Evolutionary conservation across 23 red algal species (phyloP).

Genomic region (Gracilaria gracilis): DNA sequence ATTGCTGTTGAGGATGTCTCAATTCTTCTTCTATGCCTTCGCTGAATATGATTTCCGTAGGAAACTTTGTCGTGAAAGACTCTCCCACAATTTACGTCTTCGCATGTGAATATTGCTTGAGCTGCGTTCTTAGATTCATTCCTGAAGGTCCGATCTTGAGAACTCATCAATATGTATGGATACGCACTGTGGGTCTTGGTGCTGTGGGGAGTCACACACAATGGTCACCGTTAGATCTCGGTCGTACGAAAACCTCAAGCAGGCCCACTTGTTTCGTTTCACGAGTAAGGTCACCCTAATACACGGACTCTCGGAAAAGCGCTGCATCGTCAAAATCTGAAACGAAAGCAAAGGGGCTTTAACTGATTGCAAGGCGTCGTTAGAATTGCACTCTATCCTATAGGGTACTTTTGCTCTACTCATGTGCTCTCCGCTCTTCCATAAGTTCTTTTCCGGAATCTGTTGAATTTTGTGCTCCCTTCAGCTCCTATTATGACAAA

Average conservation of each 20-base stretch:
- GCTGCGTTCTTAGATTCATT: not conserved
- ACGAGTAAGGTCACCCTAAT: not conserved
- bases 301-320: not conserved
- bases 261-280: not conserved
- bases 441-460: not conserved
- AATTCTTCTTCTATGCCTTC: not conserved
- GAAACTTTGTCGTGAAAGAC: conserved; percentile 4
- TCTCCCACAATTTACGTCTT: not conserved
- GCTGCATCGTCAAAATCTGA: not conserved
- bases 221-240: not conserved
- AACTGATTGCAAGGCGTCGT: not conserved
- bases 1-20: not conserved
- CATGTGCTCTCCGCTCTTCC: not conserved
- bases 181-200: not conserved
- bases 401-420: not conserved
- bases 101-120: not conserved
- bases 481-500: not conserved
- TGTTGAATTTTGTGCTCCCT: not conserved
- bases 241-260: not conserved
- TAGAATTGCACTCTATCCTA: not conserved
- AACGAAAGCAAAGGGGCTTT: not conserved
- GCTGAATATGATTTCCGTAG: not conserved
- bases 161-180: not conserved
- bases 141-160: not conserved
- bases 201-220: not conserved